Evolutionary conservation across 768 basidiomycete species (phyloP), one percentile per base, ranked within the genome.

Genomic region (Russula compacta): DNA sequence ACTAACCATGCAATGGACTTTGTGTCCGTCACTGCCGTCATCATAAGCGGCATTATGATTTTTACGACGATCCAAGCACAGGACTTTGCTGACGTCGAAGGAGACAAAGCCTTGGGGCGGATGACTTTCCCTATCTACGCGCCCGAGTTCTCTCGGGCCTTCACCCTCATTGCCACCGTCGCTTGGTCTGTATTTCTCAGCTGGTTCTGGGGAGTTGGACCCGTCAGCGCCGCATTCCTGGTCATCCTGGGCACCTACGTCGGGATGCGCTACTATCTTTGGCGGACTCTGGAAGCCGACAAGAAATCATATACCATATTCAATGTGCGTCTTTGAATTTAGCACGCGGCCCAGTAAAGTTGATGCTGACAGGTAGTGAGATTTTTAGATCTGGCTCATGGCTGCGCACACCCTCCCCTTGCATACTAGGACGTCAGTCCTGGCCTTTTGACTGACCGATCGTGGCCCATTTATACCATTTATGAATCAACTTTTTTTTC

Each of bases 81-180:
- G 38, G 69, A 69, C 58, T 69, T 69, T 58, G 59, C 61, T 19
- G 69, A 69, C 51, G 67, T 67, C 29, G 66, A 64, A 44, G 69
- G 69, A 46, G 69, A 69, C 56, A 59, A 50, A 38, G 60, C 56
- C 11, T 49, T 60, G 7, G 68, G 68, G 24, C 66, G 69, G 7
- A 56, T 52, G 43, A 69, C 69, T 15, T 65, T 69, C 42, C 68
- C 68, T 6, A 69, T 67, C 21, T 64, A 64, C 44, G 63, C 63
- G 8, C 68, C 68, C 2, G 52, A 58, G 19, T 56, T 62, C 50
- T 69, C 68, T 36, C 58, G 68, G 19, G 21, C 58, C 32, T 58
- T 69, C 56, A 69, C 64, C 4, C 58, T 69, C 52, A 32, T 69
- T 7, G 63, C 64, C 35, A 65, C 68, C 35, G 21, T 65, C 15